Percentiles rank a stretch among this genome's conserved stretches.
Conservation (phyloP, 2,329 filamentous ascomycete species). For the Dissoconium aciculare region DNA sequence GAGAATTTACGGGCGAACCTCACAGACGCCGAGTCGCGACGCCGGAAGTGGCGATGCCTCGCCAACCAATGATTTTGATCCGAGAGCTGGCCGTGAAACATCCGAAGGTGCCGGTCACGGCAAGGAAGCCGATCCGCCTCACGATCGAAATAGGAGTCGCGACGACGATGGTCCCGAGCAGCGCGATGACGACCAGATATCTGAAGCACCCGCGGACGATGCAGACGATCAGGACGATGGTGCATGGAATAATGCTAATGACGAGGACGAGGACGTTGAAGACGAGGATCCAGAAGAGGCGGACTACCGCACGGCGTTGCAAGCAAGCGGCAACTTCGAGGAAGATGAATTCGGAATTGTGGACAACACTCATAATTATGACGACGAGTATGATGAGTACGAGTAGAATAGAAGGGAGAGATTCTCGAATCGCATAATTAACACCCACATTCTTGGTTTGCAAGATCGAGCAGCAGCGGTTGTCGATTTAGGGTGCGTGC, state of each 20-base stretch:
- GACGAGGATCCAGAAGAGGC: slow-evolving; percentile 11
- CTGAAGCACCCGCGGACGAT: slow-evolving; percentile 5
- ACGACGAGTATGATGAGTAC: slow-evolving; percentile 8
- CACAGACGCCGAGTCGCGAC: slow-evolving; percentile 5
- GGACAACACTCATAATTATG: slow-evolving; percentile 6
- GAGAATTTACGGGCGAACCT: slow-evolving; percentile 24
- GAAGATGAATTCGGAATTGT: slow-evolving; percentile 8
- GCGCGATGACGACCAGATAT: slow-evolving; percentile 4
- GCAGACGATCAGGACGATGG: slow-evolving; percentile 5
- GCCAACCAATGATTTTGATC: slow-evolving; percentile 1
- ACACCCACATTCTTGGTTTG: too few relatives aligned
- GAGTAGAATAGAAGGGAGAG: too few relatives aligned
- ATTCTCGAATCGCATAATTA: too few relatives aligned
- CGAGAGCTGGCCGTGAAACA: slow-evolving; percentile 3
- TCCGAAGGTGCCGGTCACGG: slow-evolving; percentile 4
- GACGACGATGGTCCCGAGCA: slow-evolving; percentile 5
- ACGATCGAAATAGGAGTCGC: slow-evolving; percentile 4
- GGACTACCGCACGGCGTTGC: slow-evolving; percentile 3
- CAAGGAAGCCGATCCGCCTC: slow-evolving; percentile 5
- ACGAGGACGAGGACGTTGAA: slow-evolving; percentile 7
- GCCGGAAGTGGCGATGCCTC: slow-evolving; percentile 5
- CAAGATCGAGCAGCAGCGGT: too few relatives aligned
- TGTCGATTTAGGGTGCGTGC: too few relatives aligned
- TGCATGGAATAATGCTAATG: slow-evolving; percentile 3
- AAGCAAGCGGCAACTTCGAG: slow-evolving; percentile 3